A percentile compares a stretch with the other conserved stretches of the same genome.
phyloP scores from a whole-genome alignment of 176 grass and related monocot species.

The Saccharum spontaneum region DNA sequence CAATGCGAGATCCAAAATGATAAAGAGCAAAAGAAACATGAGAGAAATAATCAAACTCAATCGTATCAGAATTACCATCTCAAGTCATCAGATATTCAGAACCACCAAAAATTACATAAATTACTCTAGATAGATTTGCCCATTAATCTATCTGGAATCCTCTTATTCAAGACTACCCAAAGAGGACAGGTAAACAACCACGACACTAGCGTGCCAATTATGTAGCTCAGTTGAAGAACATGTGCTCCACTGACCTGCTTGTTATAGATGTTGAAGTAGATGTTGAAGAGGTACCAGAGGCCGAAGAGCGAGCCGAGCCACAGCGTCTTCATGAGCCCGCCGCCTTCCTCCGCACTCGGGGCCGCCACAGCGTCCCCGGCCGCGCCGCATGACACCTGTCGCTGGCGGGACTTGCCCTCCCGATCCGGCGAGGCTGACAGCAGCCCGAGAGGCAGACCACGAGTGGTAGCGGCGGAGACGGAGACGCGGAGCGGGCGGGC shows the following conservation, averaged over 20 bases:
- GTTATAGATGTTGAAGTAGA: conserved; percentile 91
- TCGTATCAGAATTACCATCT: too few species aligned
- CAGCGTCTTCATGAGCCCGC: conserved; percentile 37
- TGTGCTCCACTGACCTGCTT: conserved; percentile 54
- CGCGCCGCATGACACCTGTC: conserved; percentile 19
- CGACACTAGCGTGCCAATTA: too few species aligned
- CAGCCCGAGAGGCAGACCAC: conserved; percentile 1
- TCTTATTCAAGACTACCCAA: too few species aligned
- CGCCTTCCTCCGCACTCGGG: background rate
- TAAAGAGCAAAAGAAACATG: too few species aligned
- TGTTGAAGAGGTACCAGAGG: conserved; percentile 86
- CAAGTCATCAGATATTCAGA: too few species aligned
- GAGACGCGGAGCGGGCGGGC: background rate
- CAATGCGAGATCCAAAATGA: too few species aligned
- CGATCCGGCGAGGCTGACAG: conserved; percentile 12
- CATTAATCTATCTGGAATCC: too few species aligned
- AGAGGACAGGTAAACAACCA: too few species aligned
- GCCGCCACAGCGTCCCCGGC: background rate
- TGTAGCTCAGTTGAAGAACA: background rate
- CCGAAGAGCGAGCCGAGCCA: conserved; percentile 60
- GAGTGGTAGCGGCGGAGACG: background rate
- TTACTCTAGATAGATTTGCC: too few species aligned
- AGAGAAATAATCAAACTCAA: too few species aligned
- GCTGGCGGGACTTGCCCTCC: background rate
- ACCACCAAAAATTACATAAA: too few species aligned